Conservation (phyloP, 352 stramenopile genomes). For the Phytophthora agathidicida region DNA sequence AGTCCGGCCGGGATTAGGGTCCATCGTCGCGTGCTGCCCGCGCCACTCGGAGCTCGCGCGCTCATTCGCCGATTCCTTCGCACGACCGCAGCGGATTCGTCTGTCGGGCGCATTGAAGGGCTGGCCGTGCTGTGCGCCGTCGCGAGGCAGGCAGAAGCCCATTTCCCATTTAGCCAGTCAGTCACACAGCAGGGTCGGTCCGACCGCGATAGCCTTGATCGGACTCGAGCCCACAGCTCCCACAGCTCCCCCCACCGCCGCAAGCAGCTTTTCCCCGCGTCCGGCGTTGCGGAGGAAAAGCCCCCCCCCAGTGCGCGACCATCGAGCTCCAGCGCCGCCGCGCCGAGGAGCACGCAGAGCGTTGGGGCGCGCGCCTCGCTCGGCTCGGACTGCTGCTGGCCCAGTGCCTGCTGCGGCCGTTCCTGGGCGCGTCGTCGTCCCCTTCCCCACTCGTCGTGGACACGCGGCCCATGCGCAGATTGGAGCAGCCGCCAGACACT, state of each 20-base stretch:
- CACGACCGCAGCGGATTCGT: slow-evolving; percentile 33
- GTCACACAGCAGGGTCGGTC: not conserved
- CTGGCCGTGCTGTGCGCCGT: slow-evolving; percentile 7
- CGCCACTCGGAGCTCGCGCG: slow-evolving; percentile 3
- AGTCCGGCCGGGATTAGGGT: slow-evolving; percentile 5
- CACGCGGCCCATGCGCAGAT: slow-evolving; percentile 11
- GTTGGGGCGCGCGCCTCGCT: slow-evolving; percentile 43
- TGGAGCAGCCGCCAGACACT: not conserved
- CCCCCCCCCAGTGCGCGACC: slow-evolving; percentile 1
- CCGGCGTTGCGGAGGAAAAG: slow-evolving; percentile 3
- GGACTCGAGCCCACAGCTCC: too few relatives aligned
- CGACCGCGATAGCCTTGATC: not conserved
- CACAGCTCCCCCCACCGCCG: too few relatives aligned
- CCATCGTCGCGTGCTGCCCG: slow-evolving; percentile 21
- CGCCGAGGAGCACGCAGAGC: slow-evolving; percentile 21
- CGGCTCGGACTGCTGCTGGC: slow-evolving; percentile 40
- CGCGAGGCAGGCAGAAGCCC: slow-evolving; percentile 5
- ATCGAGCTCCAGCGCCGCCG: slow-evolving; percentile 13
- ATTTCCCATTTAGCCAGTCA: slow-evolving; percentile 41
- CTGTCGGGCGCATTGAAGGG: slow-evolving; percentile 16
- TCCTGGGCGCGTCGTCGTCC: slow-evolving; percentile 19
- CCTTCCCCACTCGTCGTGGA: slow-evolving; percentile 8
- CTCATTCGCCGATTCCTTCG: slow-evolving; percentile 41
- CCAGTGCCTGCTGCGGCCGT: slow-evolving; percentile 38
- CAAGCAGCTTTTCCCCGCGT: slow-evolving; percentile 12